phyloP scores from a whole-genome alignment of 2,329 filamentous ascomycete species.

The Aspergillus ochraceus region DNA sequence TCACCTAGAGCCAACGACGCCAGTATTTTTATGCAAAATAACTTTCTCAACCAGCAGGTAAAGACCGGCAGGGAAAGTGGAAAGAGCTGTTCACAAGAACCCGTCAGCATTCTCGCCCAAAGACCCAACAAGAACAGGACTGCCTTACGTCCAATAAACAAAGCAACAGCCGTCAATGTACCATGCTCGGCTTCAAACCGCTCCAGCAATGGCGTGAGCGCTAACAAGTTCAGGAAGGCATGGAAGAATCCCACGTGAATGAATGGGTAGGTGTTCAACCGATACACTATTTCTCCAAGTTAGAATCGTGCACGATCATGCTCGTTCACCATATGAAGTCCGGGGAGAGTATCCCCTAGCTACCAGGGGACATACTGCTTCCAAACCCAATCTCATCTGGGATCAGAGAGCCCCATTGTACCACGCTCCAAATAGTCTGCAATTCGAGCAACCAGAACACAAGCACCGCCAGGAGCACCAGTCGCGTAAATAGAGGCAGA shows the following conservation, averaged over 20 bases:
- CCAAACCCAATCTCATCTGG: slow-evolving; percentile 72
- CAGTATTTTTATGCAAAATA: slow-evolving; percentile 68
- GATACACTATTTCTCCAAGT: slow-evolving; percentile 66
- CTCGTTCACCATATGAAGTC: slow-evolving; percentile 3
- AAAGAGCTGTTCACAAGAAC: slow-evolving; percentile 58
- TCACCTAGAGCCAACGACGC: slow-evolving; percentile 80
- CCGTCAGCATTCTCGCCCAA: slow-evolving; percentile 19
- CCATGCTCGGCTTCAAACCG: slow-evolving; percentile 92
- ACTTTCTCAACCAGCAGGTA: slow-evolving; percentile 79
- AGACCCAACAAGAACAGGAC: background rate
- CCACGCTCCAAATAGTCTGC: slow-evolving; percentile 69
- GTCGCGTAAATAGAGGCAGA: slow-evolving; percentile 83
- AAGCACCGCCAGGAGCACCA: slow-evolving; percentile 65
- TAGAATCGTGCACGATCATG: background rate
- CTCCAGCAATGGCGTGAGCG: slow-evolving; percentile 84
- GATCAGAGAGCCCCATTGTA: slow-evolving; percentile 75
- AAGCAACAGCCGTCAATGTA: slow-evolving; percentile 78
- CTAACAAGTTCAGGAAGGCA: slow-evolving; percentile 73
- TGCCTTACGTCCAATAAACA: slow-evolving; percentile 86
- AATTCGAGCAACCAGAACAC: slow-evolving; percentile 69
- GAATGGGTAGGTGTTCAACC: slow-evolving; percentile 87
- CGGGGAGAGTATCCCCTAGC: background rate
- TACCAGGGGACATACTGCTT: slow-evolving; percentile 59
- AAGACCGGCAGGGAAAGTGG: slow-evolving; percentile 75
- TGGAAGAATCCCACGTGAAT: slow-evolving; percentile 83